These are phyloP conservation scores for Smallanthus sonchifolius DNA, from an alignment of 129 eudicot species.

Conservation along the genomic window DNA sequence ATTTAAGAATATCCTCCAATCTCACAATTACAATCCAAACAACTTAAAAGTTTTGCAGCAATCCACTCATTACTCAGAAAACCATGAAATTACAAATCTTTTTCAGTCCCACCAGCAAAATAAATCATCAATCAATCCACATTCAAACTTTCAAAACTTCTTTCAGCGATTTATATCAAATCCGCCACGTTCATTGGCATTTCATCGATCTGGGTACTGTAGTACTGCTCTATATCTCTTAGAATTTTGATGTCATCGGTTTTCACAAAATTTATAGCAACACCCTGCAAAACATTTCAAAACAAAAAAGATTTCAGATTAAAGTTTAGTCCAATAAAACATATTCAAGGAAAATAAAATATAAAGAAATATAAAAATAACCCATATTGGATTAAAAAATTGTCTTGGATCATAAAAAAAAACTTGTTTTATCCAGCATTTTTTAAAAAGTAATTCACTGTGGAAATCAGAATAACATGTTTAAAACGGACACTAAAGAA, in stretches of 20 bases:
- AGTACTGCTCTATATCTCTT: conserved; percentile 95
- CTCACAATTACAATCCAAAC: conserved; percentile 26
- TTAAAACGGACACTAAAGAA: not conserved
- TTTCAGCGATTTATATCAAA: conserved; percentile 39
- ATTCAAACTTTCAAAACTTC: not conserved
- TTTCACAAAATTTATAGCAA: conserved; percentile 93
- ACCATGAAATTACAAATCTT: not conserved
- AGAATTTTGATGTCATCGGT: conserved; percentile 84
- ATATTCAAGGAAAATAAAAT: conserved; percentile 21
- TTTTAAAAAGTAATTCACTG: not conserved
- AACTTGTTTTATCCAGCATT: not conserved
- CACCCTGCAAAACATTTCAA: conserved; percentile 60
- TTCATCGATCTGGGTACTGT: conserved; percentile 97
- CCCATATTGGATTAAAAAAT: not conserved
- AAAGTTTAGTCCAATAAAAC: not conserved
- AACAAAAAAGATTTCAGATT: not conserved
- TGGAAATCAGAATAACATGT: not conserved
- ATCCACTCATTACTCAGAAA: conserved; percentile 22
- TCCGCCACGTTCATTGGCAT: conserved; percentile 96
- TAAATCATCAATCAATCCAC: conserved; percentile 6
- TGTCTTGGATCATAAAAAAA: not conserved
- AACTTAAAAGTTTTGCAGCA: conserved; percentile 16
- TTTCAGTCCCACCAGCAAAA: conserved; percentile 3
- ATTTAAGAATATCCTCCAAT: conserved; percentile 14
- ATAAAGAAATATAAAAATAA: conserved; percentile 70